Conservation (phyloP, 805 yeast species). For the Brettanomyces bruxellensis region DNA sequence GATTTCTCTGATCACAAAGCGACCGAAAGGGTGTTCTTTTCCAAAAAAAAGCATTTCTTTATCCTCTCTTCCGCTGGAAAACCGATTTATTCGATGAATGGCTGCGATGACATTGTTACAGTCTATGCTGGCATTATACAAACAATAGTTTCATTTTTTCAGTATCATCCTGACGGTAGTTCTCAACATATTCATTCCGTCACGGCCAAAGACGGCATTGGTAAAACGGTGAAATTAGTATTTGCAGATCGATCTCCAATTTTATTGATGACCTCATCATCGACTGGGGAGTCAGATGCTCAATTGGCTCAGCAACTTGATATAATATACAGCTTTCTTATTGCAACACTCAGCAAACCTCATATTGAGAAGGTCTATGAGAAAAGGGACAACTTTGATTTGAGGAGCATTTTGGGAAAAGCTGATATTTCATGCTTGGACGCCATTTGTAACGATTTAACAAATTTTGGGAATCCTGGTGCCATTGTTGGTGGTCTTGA, state of each 20-base stretch:
- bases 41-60: constrained; percentile 57
- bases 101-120: constrained; percentile 55
- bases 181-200: constrained; percentile 39
- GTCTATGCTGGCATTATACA: constrained; percentile 76
- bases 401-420: constrained; percentile 64
- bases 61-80: constrained; percentile 81
- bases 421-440: constrained; percentile 69
- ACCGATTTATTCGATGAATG: constrained; percentile 74
- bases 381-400: constrained; percentile 70
- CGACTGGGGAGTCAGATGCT: constrained; percentile 40
- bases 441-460: constrained; percentile 46
- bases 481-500: constrained; percentile 58
- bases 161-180: constrained; percentile 28
- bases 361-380: constrained; percentile 61
- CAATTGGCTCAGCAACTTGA: constrained; percentile 58
- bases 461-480: constrained; percentile 45
- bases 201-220: constrained; percentile 28
- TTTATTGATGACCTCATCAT: constrained; percentile 61
- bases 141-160: constrained; percentile 66
- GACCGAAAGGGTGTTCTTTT: constrained; percentile 24
- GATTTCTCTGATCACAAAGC: constrained; percentile 21
- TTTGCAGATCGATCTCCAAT: constrained; percentile 61
- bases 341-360: constrained; percentile 79
- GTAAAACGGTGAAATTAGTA: constrained; percentile 38
- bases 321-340: constrained; percentile 62